Base-by-base conservation (phyloP, 805 yeast species). In the Pichia californica region DNA sequence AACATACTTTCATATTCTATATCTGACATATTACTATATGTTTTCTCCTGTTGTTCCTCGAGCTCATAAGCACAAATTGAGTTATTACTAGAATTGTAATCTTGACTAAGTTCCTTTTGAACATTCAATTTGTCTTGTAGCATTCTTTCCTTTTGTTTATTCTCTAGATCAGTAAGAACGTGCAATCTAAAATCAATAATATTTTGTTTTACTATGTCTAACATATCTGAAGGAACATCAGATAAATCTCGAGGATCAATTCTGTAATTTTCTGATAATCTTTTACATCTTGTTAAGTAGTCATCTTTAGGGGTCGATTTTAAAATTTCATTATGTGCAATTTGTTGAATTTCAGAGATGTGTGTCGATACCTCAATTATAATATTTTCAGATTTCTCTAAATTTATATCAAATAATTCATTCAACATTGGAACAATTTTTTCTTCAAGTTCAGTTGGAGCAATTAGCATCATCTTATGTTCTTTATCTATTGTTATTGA, bases 201-300 rank as follows among this genome's bases (percentile, higher is more conserved):
- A 45, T 75, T 77, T 43, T 68, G 67, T 16, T 67, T 71, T 30
- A 79, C 73, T n/a, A 62, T 64, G 18, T 77, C 80, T 36, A 73
- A 58, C 66, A 75, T 63, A 21, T 73, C 73, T 20, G 62, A 58
- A 2, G 86, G 84, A 4, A 80, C 72, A 49, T 77, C 85, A 13
- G 68, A 62, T 42, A 81, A 56, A 52, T 79, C 85, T 36, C 65
- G 62, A n/a, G 70, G 67, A 54, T 81, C 83, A 27, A 81, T 74
- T 42, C 70, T 68, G 54, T 81, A 80, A 3, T 49, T 50, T 11
- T 48, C 46, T 23, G 55, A 47, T 29, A 50, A 32, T 16, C 31
- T 39, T 5, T 45, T 45, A 15, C 36, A 40, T 14, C 16, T 23
- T 11, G 41, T 31, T 27, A 44, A 39, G 20, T 46, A 49, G n/a